Evolutionary conservation across 2,329 filamentous ascomycete genomes (phyloP).

Genomic region (Penicillium sp.): DNA sequence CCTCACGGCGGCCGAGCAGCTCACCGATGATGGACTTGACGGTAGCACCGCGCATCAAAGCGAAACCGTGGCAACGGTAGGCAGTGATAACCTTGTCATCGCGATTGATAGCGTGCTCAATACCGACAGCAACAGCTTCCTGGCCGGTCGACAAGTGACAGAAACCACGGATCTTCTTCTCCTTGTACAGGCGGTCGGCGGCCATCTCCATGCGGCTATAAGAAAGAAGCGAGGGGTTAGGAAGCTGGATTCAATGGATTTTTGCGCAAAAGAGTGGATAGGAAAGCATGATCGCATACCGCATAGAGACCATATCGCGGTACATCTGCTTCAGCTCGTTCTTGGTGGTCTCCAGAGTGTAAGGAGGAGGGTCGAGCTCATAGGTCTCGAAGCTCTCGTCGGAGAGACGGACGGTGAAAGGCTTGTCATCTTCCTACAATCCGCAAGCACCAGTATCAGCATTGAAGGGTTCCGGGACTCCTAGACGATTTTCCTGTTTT

Average conservation of each 20-base stretch:
- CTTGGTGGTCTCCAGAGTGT: constrained; percentile 93
- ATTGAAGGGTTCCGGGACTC: constrained; percentile 34
- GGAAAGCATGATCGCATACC: constrained; percentile 62
- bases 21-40: constrained; percentile 95
- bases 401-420: constrained; percentile 88
- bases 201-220: constrained; percentile 98
- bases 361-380: constrained; percentile 93
- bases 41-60: constrained; percentile 89
- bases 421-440: constrained; percentile 83
- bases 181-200: constrained; percentile 98
- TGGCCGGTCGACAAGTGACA: constrained; percentile 98
- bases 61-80: constrained; percentile 98
- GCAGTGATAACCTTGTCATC: constrained; percentile 94
- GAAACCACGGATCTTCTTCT: constrained; percentile 99
- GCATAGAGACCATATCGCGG: constrained; percentile 91
- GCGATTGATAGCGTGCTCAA: constrained; percentile 92
- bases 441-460: constrained; percentile 27
- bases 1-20: constrained; percentile 89
- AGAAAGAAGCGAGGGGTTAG: constrained; percentile 18
- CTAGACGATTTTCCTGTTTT: constrained; percentile 39
- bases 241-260: neutral
- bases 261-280: neutral
- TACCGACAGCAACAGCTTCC: constrained; percentile 95
- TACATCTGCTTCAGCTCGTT: constrained; percentile 99
- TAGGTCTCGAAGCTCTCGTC: constrained; percentile 99